Evolutionary conservation across 495 filamentous ascomycete genomes (phyloP).

Genomic region (Aspergillus hancockii): DNA sequence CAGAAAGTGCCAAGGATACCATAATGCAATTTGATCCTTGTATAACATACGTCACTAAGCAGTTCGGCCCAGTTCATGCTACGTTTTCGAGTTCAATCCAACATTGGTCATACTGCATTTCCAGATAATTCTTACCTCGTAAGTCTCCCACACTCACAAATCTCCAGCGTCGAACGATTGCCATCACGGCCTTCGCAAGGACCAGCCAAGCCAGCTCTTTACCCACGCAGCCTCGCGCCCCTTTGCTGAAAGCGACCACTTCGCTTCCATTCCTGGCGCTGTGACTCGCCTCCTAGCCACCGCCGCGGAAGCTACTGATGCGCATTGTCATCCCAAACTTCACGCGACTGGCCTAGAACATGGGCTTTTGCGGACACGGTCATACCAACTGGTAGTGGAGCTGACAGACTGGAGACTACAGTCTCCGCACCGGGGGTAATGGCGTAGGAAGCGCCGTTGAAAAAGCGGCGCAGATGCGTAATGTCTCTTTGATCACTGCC

Average conservation of each 20-base stretch:
- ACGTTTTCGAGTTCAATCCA: slow-evolving; percentile 7
- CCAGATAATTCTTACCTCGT: slow-evolving; percentile 16
- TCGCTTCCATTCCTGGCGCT: slow-evolving; percentile 39
- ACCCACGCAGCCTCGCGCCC: slow-evolving; percentile 19
- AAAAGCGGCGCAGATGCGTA: slow-evolving; percentile 72
- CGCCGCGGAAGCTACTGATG: slow-evolving; percentile 57
- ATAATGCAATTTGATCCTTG: too few relatives aligned
- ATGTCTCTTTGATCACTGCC: slow-evolving; percentile 71
- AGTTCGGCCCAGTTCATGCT: not conserved
- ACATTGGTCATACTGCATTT: slow-evolving; percentile 24
- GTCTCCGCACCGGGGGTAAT: slow-evolving; percentile 27
- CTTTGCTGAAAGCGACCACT: slow-evolving; percentile 24
- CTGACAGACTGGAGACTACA: slow-evolving; percentile 22
- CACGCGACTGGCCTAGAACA: slow-evolving; percentile 54
- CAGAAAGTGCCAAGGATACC: too few relatives aligned
- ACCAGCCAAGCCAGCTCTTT: slow-evolving; percentile 23
- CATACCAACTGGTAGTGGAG: slow-evolving; percentile 61
- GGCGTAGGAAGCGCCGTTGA: slow-evolving; percentile 59
- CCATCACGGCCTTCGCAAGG: slow-evolving; percentile 14
- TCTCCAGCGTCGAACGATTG: slow-evolving; percentile 15
- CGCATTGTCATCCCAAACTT: slow-evolving; percentile 57
- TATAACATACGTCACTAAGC: too few relatives aligned
- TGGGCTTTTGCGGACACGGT: slow-evolving; percentile 58
- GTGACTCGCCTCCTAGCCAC: slow-evolving; percentile 52
- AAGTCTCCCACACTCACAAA: slow-evolving; percentile 15